phyloP scores from a whole-genome alignment of 192 early-diverging fungal species.

The Umbelopsis isabellina region DNA sequence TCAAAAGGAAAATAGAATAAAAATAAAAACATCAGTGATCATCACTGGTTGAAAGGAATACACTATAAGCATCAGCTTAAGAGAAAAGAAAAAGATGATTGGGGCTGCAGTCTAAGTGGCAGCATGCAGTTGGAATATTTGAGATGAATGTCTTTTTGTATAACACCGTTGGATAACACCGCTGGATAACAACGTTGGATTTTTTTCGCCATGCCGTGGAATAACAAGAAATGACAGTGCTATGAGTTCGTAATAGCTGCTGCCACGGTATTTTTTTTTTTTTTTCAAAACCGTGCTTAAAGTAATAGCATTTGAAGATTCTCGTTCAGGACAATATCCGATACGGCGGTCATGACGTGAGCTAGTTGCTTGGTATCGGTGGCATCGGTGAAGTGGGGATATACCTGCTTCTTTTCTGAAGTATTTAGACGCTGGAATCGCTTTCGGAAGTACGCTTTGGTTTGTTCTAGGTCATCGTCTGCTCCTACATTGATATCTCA shows the following conservation, averaged over 20 bases:
- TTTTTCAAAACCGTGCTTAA: not conserved
- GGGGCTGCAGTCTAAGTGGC: no score
- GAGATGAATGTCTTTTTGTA: no score
- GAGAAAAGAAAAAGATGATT: no score
- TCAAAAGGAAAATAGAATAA: no score
- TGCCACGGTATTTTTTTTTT: not conserved
- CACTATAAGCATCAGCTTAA: no score
- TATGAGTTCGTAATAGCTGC: not conserved
- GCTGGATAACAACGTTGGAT: no score
- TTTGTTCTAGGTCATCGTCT: slow-evolving; percentile 34
- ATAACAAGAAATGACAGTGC: not conserved
- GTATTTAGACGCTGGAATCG: slow-evolving; percentile 50
- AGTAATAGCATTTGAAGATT: slow-evolving; percentile 31
- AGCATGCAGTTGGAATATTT: no score
- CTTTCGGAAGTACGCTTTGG: slow-evolving; percentile 44
- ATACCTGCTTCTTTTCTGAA: slow-evolving; percentile 51
- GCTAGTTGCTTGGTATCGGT: slow-evolving; percentile 53
- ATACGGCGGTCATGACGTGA: slow-evolving; percentile 54
- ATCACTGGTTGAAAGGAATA: no score
- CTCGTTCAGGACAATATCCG: slow-evolving; percentile 49
- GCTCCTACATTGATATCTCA: slow-evolving; percentile 22
- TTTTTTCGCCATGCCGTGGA: no score
- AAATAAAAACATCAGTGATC: no score
- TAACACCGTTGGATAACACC: no score
- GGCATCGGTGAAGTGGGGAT: slow-evolving; percentile 56